Evolutionary conservation across 768 basidiomycete species (phyloP), one percentile per base, ranked within the genome.

Genomic region (Boletus sp.): DNA sequence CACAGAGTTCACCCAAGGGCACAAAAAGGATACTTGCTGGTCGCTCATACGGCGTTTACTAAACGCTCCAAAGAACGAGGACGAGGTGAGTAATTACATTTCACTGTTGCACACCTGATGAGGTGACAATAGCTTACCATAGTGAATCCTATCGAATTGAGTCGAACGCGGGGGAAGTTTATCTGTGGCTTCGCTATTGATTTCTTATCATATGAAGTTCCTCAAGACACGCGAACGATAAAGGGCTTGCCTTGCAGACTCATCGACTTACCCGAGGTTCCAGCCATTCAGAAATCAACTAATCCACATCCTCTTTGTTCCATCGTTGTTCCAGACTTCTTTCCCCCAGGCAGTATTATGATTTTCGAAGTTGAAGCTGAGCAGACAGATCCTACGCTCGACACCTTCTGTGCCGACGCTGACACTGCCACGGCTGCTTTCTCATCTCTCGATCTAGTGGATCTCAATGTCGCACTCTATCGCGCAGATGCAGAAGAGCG

Each of bases 331-430:
- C 97, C 97, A 0, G 87, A 94, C 37, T 76, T 78, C 64, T 99
- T 98, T 75, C 94, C 95, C n/a, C 94, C 96, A 0, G 96, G 96
- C 10, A 93, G 91, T 57, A 84, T 98, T 66, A 86, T 98, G 89
- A 64, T 99, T 18, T 98, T 98, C 67, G 84, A 87, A 67, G 97
- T 95, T 0, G 85, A 90, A 61, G 78, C 92, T 49, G 83, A 92
- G 63, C 85, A 87, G 24, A 74, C 89, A 54, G 90, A 93, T 56
- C 59, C 80, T 2, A 73, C 79, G 0, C 78, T 98, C 3, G 96
- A 97, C 58, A 68, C 70, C 2, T 85, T 90, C 64, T 96, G 93
- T 71, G 75, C 78, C 7, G 78, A 82, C 11, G 87, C 83, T 7
- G 90, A 85, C 1, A 82, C 87, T 32, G 90, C 86, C 0, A 82